Conservation (phyloP, 345 rosid species). For the Populus nigra region DNA sequence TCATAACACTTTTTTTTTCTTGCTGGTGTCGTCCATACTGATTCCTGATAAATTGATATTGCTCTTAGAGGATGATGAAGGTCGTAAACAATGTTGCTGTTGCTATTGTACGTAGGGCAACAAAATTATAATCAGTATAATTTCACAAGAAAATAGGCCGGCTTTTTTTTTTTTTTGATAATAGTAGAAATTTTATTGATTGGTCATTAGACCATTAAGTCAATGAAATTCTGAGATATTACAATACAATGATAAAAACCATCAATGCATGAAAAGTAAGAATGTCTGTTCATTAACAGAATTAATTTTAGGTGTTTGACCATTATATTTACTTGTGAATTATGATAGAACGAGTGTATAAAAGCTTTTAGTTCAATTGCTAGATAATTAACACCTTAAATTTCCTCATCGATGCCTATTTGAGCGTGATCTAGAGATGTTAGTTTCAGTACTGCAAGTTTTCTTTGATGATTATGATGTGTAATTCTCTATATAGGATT, state of each 20-base stretch:
- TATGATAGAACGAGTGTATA: not conserved
- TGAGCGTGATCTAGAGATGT: not conserved
- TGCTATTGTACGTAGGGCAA: not conserved
- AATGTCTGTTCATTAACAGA: too few relatives aligned
- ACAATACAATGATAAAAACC: too few relatives aligned
- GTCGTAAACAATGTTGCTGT: not conserved
- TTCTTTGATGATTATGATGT: not conserved
- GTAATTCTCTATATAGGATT: not conserved
- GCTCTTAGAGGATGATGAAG: not conserved
- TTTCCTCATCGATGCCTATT: not conserved
- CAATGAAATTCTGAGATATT: too few relatives aligned
- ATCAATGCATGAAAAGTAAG: too few relatives aligned
- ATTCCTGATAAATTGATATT: not conserved
- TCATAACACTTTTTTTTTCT: not conserved
- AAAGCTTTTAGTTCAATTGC: not conserved
- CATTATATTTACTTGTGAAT: not conserved
- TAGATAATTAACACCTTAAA: not conserved
- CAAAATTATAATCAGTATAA: not conserved
- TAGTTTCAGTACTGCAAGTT: not conserved
- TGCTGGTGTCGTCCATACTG: not conserved
- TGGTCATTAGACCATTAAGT: too few relatives aligned
- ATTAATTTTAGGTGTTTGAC: too few relatives aligned
- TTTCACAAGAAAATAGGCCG: not conserved
- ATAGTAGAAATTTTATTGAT: too few relatives aligned
- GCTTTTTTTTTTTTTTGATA: too few relatives aligned